phyloP scores from a whole-genome alignment of 805 yeast genomes.

The Zygotorulaspora sp. region DNA sequence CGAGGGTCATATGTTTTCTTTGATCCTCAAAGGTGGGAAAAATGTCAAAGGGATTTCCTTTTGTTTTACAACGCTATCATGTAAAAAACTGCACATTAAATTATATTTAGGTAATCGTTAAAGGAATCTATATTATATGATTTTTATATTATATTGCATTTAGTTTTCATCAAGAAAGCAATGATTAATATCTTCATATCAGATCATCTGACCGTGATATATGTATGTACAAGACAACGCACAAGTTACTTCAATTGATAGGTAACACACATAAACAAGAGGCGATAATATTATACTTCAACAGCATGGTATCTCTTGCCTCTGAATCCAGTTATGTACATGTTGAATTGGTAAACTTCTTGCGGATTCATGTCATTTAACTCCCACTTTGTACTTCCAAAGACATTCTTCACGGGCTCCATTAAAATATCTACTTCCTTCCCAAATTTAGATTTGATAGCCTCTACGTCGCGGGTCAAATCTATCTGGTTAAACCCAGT shows the following conservation, averaged over 20 bases:
- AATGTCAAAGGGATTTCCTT: constrained; percentile 69
- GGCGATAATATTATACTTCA: constrained; percentile 14
- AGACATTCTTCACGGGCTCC: constrained; percentile 66
- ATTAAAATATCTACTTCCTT: constrained; percentile 79
- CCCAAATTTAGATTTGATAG: constrained; percentile 61
- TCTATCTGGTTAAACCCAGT: constrained; percentile 86
- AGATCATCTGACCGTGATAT: background rate
- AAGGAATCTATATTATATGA: background rate
- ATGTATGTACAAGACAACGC: constrained; percentile 1
- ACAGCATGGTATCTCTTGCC: constrained; percentile 96
- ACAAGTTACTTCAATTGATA: no score
- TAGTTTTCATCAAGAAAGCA: constrained; percentile 10
- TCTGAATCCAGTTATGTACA: constrained; percentile 83
- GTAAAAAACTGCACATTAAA: constrained; percentile 26
- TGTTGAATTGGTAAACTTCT: constrained; percentile 89
- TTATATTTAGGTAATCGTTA: background rate
- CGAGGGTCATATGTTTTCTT: constrained; percentile 91
- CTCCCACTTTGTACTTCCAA: constrained; percentile 90
- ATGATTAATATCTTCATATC: constrained; percentile 1
- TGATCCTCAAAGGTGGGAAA: constrained; percentile 95
- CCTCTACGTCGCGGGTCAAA: constrained; percentile 59
- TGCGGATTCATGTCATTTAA: constrained; percentile 88
- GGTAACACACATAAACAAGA: no score
- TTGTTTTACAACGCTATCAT: constrained; percentile 60
- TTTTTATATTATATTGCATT: background rate